Evolutionary conservation across 1,284 basidiomycete genomes (phyloP), one percentile per base, ranked within the genome.

Genomic region (Leucoagaricus sp.): DNA sequence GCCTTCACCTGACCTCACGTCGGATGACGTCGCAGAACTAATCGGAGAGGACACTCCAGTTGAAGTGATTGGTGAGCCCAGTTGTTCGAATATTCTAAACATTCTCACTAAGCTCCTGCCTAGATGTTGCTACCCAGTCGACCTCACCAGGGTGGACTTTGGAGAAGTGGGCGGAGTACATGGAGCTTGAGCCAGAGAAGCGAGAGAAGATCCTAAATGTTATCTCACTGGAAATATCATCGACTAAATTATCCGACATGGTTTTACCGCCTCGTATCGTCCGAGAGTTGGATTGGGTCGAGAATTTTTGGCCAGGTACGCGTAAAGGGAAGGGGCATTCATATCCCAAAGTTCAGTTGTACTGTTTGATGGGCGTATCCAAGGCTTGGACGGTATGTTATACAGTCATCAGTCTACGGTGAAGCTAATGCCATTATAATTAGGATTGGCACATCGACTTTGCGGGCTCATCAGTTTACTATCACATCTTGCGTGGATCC

Each of bases 391-490:
- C 96, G 59, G 95, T 93, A 63, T 69, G 85, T 74, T 15, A 38
- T 41, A 15, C 4, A 5, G 9, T 4, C 4, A 4, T 21, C 12
- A 2, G 36, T 26, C 28, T 10, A 42, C 25, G 40, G 19, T 33
- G 13, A 52, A 25, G 19, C 47, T 41, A 41, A n/a, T n/a, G 6
- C 19, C n/a, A 51, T 55, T 19, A 19, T 9, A 31, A n/a, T 45
- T 64, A 94, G 93, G 94, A 97, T 67, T 97, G 94, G 96, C 95
- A 98, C 68, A 79, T 97, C 59, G 96, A 98, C 72, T 97, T 98
- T 70, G 95, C 95, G 15, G 95, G 93, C 1, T 94, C 91, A 7
- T 96, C 93, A 1, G 94, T 97, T 9, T 97, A 96, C 72, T 97
- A 97, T 67, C 93, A 95, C 63, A 88, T 97, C 58, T 78, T 95